phyloP scores from a whole-genome alignment of 805 yeast genomes.

The Lipomyces orientalis region DNA sequence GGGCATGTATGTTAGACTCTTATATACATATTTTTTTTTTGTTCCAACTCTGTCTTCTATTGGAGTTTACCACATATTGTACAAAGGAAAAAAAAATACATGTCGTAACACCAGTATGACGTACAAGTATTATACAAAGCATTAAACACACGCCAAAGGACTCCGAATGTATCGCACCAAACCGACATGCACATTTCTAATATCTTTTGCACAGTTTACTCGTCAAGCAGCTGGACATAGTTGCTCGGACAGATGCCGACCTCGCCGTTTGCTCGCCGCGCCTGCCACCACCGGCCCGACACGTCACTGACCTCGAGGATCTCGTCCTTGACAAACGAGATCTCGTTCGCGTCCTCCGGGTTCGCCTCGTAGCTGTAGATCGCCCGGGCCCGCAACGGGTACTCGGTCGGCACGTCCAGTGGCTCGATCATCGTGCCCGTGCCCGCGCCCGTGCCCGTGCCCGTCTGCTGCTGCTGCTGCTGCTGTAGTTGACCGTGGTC shows the following conservation, averaged over 20 bases:
- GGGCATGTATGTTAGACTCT: neutral
- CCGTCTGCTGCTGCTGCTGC: neutral
- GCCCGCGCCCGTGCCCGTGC: constrained; percentile 27
- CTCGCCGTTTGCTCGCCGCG: constrained; percentile 84
- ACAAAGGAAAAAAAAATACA: constrained; percentile 3
- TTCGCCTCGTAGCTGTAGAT: constrained; percentile 86
- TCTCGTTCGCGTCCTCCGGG: constrained; percentile 90
- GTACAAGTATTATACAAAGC: no score
- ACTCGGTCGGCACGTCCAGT: constrained; percentile 50
- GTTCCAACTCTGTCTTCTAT: neutral
- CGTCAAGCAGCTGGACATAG: constrained; percentile 58
- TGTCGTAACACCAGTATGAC: neutral
- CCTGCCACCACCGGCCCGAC: constrained; percentile 99
- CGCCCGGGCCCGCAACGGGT: constrained; percentile 86
- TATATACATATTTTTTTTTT: neutral
- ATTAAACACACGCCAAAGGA: neutral
- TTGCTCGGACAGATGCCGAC: constrained; percentile 97
- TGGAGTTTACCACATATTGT: neutral
- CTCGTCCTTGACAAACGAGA: constrained; percentile 89
- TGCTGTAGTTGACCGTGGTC: constrained; percentile 6
- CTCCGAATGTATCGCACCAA: neutral
- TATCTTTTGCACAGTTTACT: no score
- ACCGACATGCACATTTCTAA: neutral
- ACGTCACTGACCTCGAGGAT: constrained; percentile 89
- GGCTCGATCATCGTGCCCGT: constrained; percentile 39